Evolutionary conservation across 805 yeast genomes (phyloP).

Genomic region (Blastobotrys chiropterorum): DNA sequence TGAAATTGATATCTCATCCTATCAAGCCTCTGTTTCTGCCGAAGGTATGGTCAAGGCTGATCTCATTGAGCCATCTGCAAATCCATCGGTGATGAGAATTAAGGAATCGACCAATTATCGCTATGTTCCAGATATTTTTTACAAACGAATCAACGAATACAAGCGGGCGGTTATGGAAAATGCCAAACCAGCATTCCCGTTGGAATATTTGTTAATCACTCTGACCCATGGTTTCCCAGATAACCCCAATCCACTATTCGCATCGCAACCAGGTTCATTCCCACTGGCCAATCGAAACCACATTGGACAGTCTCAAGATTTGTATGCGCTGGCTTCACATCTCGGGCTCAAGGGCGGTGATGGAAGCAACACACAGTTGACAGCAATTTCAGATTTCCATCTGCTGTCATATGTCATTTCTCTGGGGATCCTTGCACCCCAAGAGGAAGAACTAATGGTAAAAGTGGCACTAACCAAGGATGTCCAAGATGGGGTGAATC

Average conservation of each 20-base stretch:
- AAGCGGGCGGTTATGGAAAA: slow-evolving; percentile 79
- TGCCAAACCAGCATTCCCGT: slow-evolving; percentile 89
- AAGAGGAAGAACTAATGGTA: slow-evolving; percentile 48
- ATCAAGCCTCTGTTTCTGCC: slow-evolving; percentile 83
- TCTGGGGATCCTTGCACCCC: slow-evolving; percentile 49
- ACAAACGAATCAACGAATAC: slow-evolving; percentile 79
- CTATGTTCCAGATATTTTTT: slow-evolving; percentile 93
- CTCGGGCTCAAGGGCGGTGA: slow-evolving; percentile 32
- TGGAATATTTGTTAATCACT: slow-evolving; percentile 81
- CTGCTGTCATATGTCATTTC: slow-evolving; percentile 52
- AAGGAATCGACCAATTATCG: slow-evolving; percentile 65
- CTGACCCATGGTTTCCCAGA: slow-evolving; percentile 91
- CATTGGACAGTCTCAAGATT: slow-evolving; percentile 68
- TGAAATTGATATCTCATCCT: slow-evolving; percentile 84
- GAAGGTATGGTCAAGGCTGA: slow-evolving; percentile 86
- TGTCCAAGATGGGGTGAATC: slow-evolving; percentile 41
- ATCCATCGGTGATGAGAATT: slow-evolving; percentile 80
- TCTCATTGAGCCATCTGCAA: slow-evolving; percentile 78
- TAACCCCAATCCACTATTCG: slow-evolving; percentile 46
- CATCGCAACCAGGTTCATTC: slow-evolving; percentile 37
- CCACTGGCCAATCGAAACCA: slow-evolving; percentile 77
- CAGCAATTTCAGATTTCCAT: slow-evolving; percentile 65
- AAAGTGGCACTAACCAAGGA: slow-evolving; percentile 41
- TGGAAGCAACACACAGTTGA: slow-evolving; percentile 27
- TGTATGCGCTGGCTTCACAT: slow-evolving; percentile 46